These are phyloP conservation scores for Cladobotryum protrusum DNA, from an alignment of 2,329 filamentous ascomycete genomes.

Conservation along the genomic window DNA sequence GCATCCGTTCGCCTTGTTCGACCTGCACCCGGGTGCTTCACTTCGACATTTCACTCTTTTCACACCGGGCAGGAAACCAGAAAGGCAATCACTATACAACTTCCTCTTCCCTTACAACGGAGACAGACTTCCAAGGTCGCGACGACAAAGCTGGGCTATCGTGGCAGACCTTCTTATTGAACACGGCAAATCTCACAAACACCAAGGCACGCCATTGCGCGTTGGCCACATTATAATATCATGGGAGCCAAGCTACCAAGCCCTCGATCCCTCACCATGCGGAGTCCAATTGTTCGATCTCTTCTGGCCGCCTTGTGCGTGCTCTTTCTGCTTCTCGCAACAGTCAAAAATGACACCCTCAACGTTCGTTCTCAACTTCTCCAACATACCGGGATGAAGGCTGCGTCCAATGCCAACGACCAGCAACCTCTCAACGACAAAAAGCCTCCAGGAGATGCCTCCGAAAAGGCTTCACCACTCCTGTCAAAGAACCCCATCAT, in stretches of 20 bases:
- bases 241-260: slow-evolving; percentile 33
- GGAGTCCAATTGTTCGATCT: slow-evolving; percentile 41
- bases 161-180: neutral
- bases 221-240: slow-evolving; percentile 6
- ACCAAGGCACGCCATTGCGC: too few species aligned
- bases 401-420: slow-evolving; percentile 20
- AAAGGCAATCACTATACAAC: too few species aligned
- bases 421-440: slow-evolving; percentile 25
- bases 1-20: neutral
- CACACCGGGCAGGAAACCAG: too few species aligned
- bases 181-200: too few species aligned
- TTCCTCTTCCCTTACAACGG: too few species aligned
- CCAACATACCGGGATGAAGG: slow-evolving; percentile 25
- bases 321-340: slow-evolving; percentile 35
- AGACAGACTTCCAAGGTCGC: neutral
- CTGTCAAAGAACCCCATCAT: slow-evolving; percentile 9
- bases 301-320: slow-evolving; percentile 38
- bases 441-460: neutral
- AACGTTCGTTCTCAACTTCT: slow-evolving; percentile 37
- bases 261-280: slow-evolving; percentile 41
- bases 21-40: too few species aligned
- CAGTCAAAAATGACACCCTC: slow-evolving; percentile 36
- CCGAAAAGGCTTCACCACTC: slow-evolving; percentile 11
- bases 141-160: neutral
- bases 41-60: too few species aligned